Evolutionary conservation across 768 basidiomycete genomes (phyloP).

Genomic region (Mycena galericulata): DNA sequence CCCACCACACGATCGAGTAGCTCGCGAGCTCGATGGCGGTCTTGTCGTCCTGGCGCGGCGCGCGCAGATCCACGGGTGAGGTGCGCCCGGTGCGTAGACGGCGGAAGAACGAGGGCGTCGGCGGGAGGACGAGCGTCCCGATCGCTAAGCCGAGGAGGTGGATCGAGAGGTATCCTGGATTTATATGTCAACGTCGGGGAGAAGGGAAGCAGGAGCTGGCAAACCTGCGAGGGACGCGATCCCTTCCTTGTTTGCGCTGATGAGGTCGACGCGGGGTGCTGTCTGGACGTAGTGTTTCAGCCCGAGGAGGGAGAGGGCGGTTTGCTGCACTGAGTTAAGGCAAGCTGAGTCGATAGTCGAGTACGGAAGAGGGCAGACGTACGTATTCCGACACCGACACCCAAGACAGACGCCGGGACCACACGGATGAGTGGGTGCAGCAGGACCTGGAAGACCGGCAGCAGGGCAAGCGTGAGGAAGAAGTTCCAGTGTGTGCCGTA

Average conservation of each 20-base stretch:
- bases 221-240: constrained; percentile 76
- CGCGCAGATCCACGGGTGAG: constrained; percentile 34
- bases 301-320: constrained; percentile 64
- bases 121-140: constrained; percentile 85
- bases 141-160: constrained; percentile 87
- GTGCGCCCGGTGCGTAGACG: constrained; percentile 49
- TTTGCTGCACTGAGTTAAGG: constrained; percentile 81
- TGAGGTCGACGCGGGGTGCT: constrained; percentile 68
- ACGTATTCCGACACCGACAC: constrained; percentile 70
- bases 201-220: background rate
- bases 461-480: constrained; percentile 89
- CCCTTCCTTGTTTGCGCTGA: constrained; percentile 94
- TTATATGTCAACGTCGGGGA: constrained; percentile 2
- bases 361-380: constrained; percentile 35
- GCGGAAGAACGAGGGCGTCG: constrained; percentile 79
- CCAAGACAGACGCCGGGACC: constrained; percentile 72
- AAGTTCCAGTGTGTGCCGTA: constrained; percentile 99
- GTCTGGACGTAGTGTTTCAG: constrained; percentile 75
- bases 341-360: background rate
- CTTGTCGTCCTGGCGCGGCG: constrained; percentile 75
- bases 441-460: constrained; percentile 79
- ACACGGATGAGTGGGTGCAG: constrained; percentile 74
- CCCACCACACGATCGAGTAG: constrained; percentile 87
- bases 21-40: constrained; percentile 81
- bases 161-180: constrained; percentile 88